A percentile compares a stretch with the other conserved stretches of the same genome.
Conservation (phyloP, 1,139 yeast species). For the Nakaseomyces bracarensis region DNA sequence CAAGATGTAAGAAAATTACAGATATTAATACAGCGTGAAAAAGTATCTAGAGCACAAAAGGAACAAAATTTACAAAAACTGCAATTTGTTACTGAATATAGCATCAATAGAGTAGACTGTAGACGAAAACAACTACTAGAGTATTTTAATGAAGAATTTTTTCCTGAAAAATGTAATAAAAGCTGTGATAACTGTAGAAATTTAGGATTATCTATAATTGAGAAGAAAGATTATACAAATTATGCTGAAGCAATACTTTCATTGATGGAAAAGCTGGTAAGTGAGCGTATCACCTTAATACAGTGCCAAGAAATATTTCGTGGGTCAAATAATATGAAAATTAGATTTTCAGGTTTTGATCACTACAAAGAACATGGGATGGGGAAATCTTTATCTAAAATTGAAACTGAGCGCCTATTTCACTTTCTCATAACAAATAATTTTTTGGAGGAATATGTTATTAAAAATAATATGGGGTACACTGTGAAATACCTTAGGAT, state of each 20-base stretch:
- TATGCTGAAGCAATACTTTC: conserved; percentile 52
- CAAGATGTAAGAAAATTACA: conserved; percentile 66
- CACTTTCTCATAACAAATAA: conserved; percentile 61
- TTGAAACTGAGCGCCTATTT: conserved; percentile 68
- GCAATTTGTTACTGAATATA: conserved; percentile 76
- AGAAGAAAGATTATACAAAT: conserved; percentile 58
- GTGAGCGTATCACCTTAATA: conserved; percentile 57
- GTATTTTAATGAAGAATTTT: conserved; percentile 75
- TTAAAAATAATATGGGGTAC: conserved; percentile 61
- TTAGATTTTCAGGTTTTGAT: conserved; percentile 54
- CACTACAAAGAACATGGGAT: conserved; percentile 52
- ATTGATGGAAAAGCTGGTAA: conserved; percentile 48
- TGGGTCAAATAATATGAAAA: conserved; percentile 57
- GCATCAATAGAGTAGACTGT: conserved; percentile 83
- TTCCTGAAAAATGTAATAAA: conserved; percentile 52
- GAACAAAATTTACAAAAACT: conserved; percentile 69
- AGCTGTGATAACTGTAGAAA: conserved; percentile 77
- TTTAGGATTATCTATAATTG: conserved; percentile 38
- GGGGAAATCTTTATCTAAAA: conserved; percentile 53
- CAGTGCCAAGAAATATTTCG: conserved; percentile 74
- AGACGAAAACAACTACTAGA: conserved; percentile 78
- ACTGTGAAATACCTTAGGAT: conserved; percentile 60
- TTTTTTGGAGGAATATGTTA: conserved; percentile 58
- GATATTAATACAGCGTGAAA: conserved; percentile 64
- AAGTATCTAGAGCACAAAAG: conserved; percentile 48